Evolutionary conservation across 176 grass and related monocot genomes (phyloP), one percentile per base, ranked within the genome.

Genomic region (Chrysopogon serrulatus): DNA sequence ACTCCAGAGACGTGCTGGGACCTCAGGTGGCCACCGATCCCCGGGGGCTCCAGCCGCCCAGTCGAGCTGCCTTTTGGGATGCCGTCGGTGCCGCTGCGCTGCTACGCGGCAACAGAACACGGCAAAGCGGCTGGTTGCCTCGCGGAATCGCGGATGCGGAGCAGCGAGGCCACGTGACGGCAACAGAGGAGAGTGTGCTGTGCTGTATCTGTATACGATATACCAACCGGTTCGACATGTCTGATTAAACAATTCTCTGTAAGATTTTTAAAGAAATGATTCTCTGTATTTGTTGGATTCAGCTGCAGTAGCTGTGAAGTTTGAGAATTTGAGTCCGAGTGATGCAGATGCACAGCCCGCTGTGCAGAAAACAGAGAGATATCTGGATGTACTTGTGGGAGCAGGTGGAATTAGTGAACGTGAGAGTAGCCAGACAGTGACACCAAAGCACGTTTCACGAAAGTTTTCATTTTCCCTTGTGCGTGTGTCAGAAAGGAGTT

Each of bases 91-190:
- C 59, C 59, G 56, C 39, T 39, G n/a, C 65, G 33, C 56, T 33
- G 31, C 47, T 37, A 64, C 85, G 13, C 61, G 51, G 39, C 31
- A 15, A 41, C 8, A 88, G 41, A 54, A 7, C 18, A 68, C 8
- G n/a, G 37, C 21, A 19, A 42, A 19, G 35, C 13, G 9, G 87
- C 26, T 34, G 54, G 48, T 12, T 35, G 37, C 43, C 74, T 31
- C 36, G 28, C 43, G n/a, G 23, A 53, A 27, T 60, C 56, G 56
- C n/a, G 56, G 56, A 60, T 31, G 30, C 65, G 30, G 21, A 53
- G 83, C 70, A 49, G 76, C 77, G 87, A 75, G 70, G 70, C 83
- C 45, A 65, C 24, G 12, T 44, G 65, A 75, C 39, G 33, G 24
- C 63, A 18, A 28, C 18, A 23, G 7, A 3, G 11, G 43, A 53